Conservation (phyloP, 345 rosid genomes). For the Eucalyptus erythrocorys region DNA sequence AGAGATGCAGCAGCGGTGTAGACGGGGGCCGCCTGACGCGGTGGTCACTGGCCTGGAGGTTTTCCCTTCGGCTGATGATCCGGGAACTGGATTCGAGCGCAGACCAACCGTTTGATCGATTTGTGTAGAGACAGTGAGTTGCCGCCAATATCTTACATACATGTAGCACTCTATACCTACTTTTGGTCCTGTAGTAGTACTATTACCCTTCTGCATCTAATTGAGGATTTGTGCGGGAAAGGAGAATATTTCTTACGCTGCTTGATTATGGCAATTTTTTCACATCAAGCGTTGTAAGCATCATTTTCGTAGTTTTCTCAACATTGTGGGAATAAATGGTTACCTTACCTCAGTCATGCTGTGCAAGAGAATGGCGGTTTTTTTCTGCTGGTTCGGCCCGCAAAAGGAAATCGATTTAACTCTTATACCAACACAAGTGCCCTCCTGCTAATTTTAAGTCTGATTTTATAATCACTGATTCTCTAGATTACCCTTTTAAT, state of each 20-base stretch:
- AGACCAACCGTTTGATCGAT: conserved; percentile 43
- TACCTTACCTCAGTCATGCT: not conserved
- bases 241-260: not conserved
- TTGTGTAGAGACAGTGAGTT: not conserved
- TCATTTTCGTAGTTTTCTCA: not conserved
- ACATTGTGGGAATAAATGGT: not conserved
- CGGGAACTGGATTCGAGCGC: conserved; percentile 52
- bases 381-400: not conserved
- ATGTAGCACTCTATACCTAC: not conserved
- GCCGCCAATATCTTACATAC: not conserved
- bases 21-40: conserved; percentile 73
- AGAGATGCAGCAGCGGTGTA: conserved; percentile 87
- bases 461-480: not conserved
- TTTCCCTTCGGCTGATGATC: conserved; percentile 59
- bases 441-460: not conserved
- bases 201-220: not conserved
- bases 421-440: not conserved
- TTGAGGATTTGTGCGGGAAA: not conserved
- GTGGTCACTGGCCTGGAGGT: conserved; percentile 62
- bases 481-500: not conserved
- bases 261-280: not conserved
- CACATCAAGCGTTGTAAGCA: not conserved
- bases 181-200: not conserved
- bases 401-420: not conserved
- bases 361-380: not conserved